Base-by-base conservation (phyloP, 805 yeast genomes). In the Yamadazyma philogaea region DNA sequence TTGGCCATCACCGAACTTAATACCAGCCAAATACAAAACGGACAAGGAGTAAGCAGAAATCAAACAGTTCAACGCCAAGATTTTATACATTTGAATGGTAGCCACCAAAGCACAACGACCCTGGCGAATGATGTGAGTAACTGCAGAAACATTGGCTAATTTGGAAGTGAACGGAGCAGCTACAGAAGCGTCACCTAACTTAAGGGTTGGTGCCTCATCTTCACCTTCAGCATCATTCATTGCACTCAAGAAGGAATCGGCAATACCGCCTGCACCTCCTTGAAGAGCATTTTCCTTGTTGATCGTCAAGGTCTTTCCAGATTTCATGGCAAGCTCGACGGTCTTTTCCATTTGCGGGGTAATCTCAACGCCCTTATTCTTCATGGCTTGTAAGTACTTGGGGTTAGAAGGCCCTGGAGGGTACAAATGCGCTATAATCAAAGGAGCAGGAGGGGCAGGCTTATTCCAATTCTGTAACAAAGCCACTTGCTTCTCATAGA, bases 161-260 rank as follows among this genome's bases (percentile, higher is more conserved):
- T 93, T 93, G 18, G 98, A 90, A 15, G 99, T 93, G 64, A 93
- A 88, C 36, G 99, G 99, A 26, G 99, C 99, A 42, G 99, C 99
- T 56, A 95, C 96, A 18, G 97, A 90, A 11, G 99, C 99, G 68
- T 93, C 99, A 56, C 99, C 99, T 43, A 93, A 74, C 64, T 93
- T 93, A 70, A 93, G 77, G 36, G 84, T 80, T 45, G 99, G 99
- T 0, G 95, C 95, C 53, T 91, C 97, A 24, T 80, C 87, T n/a
- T 78, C 87, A 38, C 74, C 71, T 51, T 81, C 84, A 49, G 72
- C 69, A 30, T 70, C 76, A 51, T 74, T 71, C 48, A 77, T 54
- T 11, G 75, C 69, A 35, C 74, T 70, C 70, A 85, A 70, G 55
- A 86, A 69, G 51, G 79, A 73, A 50, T 84, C 91, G 26, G 91